phyloP scores from a whole-genome alignment of 805 yeast genomes.

The Wickerhamomyces pijperi region DNA sequence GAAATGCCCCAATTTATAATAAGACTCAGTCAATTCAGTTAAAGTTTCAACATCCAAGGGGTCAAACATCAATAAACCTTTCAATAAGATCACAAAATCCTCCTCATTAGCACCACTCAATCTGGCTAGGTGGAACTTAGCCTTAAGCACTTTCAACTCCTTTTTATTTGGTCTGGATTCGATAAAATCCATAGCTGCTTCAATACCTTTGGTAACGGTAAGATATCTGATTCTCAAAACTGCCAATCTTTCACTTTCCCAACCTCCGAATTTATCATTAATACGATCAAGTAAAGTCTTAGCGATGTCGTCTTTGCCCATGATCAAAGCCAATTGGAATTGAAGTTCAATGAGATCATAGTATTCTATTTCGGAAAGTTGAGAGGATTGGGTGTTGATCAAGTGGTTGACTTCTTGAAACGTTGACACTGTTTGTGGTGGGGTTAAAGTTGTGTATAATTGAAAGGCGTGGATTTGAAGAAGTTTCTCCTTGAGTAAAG shows the following conservation, averaged over 20 bases:
- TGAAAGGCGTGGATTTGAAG: constrained; percentile 39
- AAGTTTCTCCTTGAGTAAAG: constrained; percentile 29
- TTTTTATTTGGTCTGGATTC: constrained; percentile 14
- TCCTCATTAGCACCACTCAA: constrained; percentile 1
- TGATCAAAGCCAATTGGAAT: constrained; percentile 49
- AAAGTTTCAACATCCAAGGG: constrained; percentile 74
- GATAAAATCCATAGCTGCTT: constrained; percentile 27
- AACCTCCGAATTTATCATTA: constrained; percentile 55
- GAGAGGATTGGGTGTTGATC: constrained; percentile 3
- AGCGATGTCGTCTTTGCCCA: constrained; percentile 66
- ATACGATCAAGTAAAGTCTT: constrained; percentile 51
- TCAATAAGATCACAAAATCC: constrained; percentile 44
- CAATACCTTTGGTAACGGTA: constrained; percentile 40
- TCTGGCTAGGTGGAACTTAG: constrained; percentile 13
- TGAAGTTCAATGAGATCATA: constrained; percentile 59
- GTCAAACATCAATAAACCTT: constrained; percentile 42
- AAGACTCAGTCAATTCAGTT: constrained; percentile 67
- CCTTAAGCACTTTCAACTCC: constrained; percentile 14
- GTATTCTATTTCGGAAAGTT: constrained; percentile 26
- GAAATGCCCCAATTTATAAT: constrained; percentile 46
- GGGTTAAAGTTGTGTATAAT: constrained; percentile 35
- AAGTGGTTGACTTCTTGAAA: constrained; percentile 27
- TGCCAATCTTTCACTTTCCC: constrained; percentile 42
- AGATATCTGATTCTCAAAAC: constrained; percentile 42
- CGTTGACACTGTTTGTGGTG: constrained; percentile 27